phyloP scores from a whole-genome alignment of 2,329 filamentous ascomycete species.

The Trichoderma polysporum region DNA sequence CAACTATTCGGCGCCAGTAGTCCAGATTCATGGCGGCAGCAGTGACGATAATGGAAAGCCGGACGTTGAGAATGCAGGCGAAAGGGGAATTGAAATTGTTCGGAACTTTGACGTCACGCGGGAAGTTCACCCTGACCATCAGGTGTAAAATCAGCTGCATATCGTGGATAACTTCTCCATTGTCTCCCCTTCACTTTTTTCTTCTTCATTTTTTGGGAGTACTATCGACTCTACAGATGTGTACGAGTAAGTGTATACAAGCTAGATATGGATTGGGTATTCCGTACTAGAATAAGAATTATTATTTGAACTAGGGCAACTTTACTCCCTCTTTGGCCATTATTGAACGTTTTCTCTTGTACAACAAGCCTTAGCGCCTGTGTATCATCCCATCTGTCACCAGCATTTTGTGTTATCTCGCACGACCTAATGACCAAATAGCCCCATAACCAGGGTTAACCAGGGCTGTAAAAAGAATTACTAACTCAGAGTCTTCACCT shows the following conservation, averaged over 20 bases:
- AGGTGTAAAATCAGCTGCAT: neutral
- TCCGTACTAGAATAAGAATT: neutral
- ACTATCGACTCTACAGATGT: neutral
- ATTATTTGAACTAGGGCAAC: neutral
- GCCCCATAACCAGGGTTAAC: neutral
- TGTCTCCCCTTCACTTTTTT: neutral
- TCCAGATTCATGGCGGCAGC: neutral
- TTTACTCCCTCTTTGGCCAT: neutral
- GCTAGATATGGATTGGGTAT: neutral
- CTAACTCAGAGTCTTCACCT: too few species aligned
- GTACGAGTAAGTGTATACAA: neutral
- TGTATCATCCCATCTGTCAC: neutral
- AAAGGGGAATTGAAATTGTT: slow-evolving; percentile 4
- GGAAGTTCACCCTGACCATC: neutral
- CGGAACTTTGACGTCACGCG: neutral
- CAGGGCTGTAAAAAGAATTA: neutral
- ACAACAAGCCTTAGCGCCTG: neutral
- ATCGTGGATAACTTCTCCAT: neutral
- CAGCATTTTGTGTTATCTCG: neutral
- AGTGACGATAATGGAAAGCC: neutral
- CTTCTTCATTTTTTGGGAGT: neutral
- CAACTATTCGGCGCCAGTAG: neutral
- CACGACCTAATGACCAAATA: neutral
- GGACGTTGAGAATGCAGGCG: neutral
- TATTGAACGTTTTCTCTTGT: neutral